Evolutionary conservation across 116 monocot species (phyloP), one percentile per base, ranked within the genome.

Genomic region (Dioscorea cayenensis): DNA sequence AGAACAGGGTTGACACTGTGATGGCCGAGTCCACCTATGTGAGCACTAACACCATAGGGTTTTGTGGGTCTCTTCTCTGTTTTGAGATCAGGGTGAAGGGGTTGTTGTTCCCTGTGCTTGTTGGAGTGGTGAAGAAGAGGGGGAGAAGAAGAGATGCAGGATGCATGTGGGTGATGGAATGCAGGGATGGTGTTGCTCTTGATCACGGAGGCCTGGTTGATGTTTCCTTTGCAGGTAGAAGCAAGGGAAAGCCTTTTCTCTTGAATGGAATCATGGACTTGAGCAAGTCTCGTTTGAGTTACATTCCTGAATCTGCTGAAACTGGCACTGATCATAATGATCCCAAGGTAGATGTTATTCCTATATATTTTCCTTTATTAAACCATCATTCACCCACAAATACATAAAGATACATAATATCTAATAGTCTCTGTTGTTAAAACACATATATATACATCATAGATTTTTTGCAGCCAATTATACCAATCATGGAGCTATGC

Each of bases 111-210:
- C 23, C 10, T 63, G 2, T 63, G 10, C 22, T 21, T 18, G 63
- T 18, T 3, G n/a, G n/a, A 11, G 63, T 63, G 19, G 11, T 20
- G 63, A 63, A 25, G 25, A n/a, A n/a, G n/a, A n/a, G n/a, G n/a
- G n/a, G n/a, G n/a, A 25, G 63, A 22, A 63, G 63, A 22, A 11
- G 22, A 22, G 63, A 63, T n/a, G 63, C 1, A 25, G 1, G 63
- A 21, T n/a, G 63, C 22, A 25, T 63, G 63, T 63, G 63, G 63
- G 63, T 63, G 63, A 63, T 63, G 63, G 63, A 63, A 25, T 63
- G 63, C 23, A 63, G 11, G 11, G 63, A 63, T 1, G 63, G 63
- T 63, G 23, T 18, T 10, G 19, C 27, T 22, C 38, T 9, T 38
- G 38, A 38, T 38, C 6, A 11, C 7, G 63, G 63, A 3, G 20